Conservation (phyloP, 257 asterid genomes). For the Nemophila menziesii region DNA sequence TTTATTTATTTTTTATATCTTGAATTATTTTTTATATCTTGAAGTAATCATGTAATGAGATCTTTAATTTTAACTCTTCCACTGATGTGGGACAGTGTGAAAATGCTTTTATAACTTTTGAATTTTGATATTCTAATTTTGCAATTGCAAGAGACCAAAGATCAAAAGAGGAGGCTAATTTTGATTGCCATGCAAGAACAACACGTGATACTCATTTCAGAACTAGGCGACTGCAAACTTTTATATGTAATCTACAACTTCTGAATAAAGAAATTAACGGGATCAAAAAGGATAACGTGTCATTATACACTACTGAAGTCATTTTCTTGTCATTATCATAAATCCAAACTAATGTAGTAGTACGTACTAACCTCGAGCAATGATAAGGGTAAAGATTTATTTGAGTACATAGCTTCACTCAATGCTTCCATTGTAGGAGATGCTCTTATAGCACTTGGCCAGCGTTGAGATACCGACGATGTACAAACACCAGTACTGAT, state of each 20-base stretch:
- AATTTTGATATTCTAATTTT: no score
- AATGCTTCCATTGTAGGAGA: conserved; percentile 33
- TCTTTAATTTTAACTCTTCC: no score
- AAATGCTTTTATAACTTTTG: no score
- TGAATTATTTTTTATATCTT: no score
- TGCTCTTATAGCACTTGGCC: conserved; percentile 46
- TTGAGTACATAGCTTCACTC: conserved; percentile 40
- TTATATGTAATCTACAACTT: neutral
- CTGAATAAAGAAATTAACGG: no score
- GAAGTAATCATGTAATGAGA: no score
- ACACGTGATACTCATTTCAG: no score
- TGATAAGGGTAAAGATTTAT: conserved; percentile 70
- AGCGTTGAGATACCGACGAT: conserved; percentile 65
- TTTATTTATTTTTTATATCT: no score
- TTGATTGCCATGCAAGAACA: no score
- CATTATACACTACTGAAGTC: neutral
- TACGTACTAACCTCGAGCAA: conserved; percentile 67
- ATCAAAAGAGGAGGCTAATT: no score
- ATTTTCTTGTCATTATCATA: neutral
- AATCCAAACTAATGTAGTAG: neutral
- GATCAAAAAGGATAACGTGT: neutral
- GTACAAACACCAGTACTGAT: conserved; percentile 44
- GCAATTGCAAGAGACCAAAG: no score
- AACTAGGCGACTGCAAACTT: neutral
- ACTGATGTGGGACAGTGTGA: no score